These are phyloP conservation scores for Babesia gibsoni DNA, from an alignment of 169 alveolate species.

Conservation along the genomic window DNA sequence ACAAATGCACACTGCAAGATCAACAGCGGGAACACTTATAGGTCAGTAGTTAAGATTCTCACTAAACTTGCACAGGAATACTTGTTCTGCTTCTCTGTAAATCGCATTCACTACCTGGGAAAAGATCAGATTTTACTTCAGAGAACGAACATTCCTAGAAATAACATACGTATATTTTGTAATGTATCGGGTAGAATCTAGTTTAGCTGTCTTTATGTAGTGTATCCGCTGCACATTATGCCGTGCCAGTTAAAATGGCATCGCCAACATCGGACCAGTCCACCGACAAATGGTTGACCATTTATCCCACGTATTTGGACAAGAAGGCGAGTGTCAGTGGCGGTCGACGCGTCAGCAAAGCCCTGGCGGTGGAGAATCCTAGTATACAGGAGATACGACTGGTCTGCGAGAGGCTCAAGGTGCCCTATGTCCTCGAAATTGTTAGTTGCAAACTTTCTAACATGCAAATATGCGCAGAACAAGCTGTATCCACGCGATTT, in stretches of 20 bases:
- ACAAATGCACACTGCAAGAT: constrained; percentile 5
- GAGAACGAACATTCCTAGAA: no score
- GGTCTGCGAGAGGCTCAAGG: constrained; percentile 70
- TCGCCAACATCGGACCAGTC: constrained; percentile 4
- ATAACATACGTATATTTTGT: no score
- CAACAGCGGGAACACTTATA: constrained; percentile 12
- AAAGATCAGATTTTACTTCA: constrained; percentile 25
- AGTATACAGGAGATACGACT: constrained; percentile 67
- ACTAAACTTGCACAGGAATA: constrained; percentile 16
- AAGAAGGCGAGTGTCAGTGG: constrained; percentile 66
- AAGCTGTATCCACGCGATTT: constrained; percentile 72
- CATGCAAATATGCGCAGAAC: constrained; percentile 3
- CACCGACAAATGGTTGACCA: constrained; percentile 53
- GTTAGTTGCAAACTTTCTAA: not conserved
- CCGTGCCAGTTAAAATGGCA: constrained; percentile 23
- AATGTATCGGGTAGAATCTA: no score
- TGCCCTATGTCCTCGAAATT: constrained; percentile 62
- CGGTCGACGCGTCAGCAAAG: constrained; percentile 67
- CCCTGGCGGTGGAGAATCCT: constrained; percentile 69
- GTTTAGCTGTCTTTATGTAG: no score
- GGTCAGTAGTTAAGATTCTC: not conserved
- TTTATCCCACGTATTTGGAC: constrained; percentile 73
- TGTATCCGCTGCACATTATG: not conserved
- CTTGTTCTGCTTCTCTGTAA: constrained; percentile 44
- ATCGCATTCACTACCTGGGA: constrained; percentile 44